Evolutionary conservation across 495 filamentous ascomycete species (phyloP), one percentile per base, ranked within the genome.

Genomic region (Aspergillus haitiensis): DNA sequence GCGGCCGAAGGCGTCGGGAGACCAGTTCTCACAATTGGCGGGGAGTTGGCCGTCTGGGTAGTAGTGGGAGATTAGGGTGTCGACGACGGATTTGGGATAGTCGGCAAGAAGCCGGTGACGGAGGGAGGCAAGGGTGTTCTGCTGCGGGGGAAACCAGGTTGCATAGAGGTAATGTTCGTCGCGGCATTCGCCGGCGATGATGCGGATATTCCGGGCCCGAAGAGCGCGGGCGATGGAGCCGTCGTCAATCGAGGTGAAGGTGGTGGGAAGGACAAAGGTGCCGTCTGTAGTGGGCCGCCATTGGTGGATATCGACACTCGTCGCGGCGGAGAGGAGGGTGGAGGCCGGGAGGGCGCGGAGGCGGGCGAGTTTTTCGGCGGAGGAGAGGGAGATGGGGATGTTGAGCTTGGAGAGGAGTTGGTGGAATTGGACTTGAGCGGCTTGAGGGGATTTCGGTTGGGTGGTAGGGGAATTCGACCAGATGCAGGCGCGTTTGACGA

Each of bases 381-480:
- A 18, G 0, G 79, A 56, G 13, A 83, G 69, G 27, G 59, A 56
- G 10, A 62, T 47, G 0, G 82, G 75, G 62, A 86, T 84, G 9
- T 69, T 13, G 2, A 85, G 72, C 13, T 69, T 68, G 6, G 61
- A 36, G 47, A 85, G 76, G 16, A 86, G 75, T 55, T 83, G 74
- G 60, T 84, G 72, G 67, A 87, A 84, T 69, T 86, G 82, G 33
- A 58, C 60, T 62, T 85, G 82, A 1, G 80, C 77, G 13, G 67
- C 75, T 3, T 62, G 9, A 33, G 69, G 77, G 11, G 65, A 50
- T 64, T 81, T 82, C 0, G 83, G 83, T 49, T 84, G 82, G 1
- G 82, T 71, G 16, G 81, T 81, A 13, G 82, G 81, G 3, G 79
- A 78, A 63, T 85, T 85, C 18, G 81, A 84, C 63, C 75, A 79